A percentile compares a stretch with the other conserved stretches of the same genome.
Conservation (phyloP, 2,329 filamentous ascomycete genomes). For the Parastagonospora nodorum region DNA sequence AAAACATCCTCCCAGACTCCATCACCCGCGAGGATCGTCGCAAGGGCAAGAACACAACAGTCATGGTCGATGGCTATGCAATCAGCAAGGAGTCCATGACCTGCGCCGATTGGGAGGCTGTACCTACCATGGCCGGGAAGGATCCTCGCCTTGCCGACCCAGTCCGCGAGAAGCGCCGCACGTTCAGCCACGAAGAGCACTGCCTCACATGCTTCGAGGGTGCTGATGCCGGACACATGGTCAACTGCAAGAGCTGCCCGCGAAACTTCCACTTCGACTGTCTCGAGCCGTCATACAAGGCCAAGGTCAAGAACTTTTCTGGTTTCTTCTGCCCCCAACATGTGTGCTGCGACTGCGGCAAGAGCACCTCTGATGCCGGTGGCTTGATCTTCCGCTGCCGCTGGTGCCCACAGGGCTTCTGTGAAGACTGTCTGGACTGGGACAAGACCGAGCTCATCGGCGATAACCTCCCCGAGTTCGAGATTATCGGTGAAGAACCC, state of each 20-base stretch:
- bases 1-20: constrained; percentile 45
- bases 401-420: constrained; percentile 61
- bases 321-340: constrained; percentile 64
- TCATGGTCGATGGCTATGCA: constrained; percentile 61
- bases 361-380: constrained; percentile 56
- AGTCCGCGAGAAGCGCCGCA: constrained; percentile 54
- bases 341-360: constrained; percentile 58
- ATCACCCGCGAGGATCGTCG: constrained; percentile 56
- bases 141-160: constrained; percentile 58
- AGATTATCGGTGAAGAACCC: constrained; percentile 54
- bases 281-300: constrained; percentile 48
- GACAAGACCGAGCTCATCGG: constrained; percentile 56
- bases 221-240: constrained; percentile 52
- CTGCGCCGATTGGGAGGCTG: constrained; percentile 61
- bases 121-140: constrained; percentile 62
- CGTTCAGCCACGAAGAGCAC: constrained; percentile 55
- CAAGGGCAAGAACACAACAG: constrained; percentile 61
- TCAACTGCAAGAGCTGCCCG: constrained; percentile 59
- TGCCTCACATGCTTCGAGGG: constrained; percentile 57
- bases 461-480: constrained; percentile 58
- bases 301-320: constrained; percentile 49
- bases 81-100: constrained; percentile 62
- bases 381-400: constrained; percentile 59
- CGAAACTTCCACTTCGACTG: constrained; percentile 60
- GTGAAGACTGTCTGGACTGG: constrained; percentile 65